Percentiles rank a stretch among this genome's conserved stretches.
Evolutionary conservation across 129 eudicot genomes (phyloP).

Genomic region (Chrysanthemum lavandulifolium): DNA sequence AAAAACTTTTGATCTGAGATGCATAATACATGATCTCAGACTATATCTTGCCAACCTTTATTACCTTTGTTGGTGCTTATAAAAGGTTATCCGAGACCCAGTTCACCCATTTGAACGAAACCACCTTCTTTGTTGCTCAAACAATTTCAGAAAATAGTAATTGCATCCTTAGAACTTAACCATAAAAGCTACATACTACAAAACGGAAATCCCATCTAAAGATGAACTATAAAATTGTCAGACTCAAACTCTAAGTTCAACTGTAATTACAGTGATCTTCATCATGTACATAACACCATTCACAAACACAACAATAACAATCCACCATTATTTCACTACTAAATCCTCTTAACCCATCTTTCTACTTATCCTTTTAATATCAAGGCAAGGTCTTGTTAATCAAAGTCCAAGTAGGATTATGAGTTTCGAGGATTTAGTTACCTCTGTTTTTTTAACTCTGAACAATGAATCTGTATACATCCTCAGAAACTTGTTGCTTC

Average conservation of each 20-base stretch:
- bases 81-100: too few relatives aligned
- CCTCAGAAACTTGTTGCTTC: conserved; percentile 56
- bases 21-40: too few relatives aligned
- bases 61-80: too few relatives aligned
- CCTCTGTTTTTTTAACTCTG: not conserved
- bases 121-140: not conserved
- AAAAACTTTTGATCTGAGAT: too few relatives aligned
- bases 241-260: conserved; percentile 24
- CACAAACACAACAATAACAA: conserved; percentile 1
- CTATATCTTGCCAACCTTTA: too few relatives aligned
- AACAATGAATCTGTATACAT: not conserved
- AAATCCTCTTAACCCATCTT: conserved; percentile 2
- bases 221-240: conserved; percentile 29
- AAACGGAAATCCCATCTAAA: conserved; percentile 24
- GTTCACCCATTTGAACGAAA: too few relatives aligned
- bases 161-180: conserved; percentile 17
- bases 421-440: conserved; percentile 1
- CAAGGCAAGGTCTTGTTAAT: conserved; percentile 4
- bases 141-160: conserved; percentile 15
- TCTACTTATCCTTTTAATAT: conserved; percentile 6
- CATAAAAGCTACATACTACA: conserved; percentile 21
- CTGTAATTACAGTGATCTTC: conserved; percentile 26
- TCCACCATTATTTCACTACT: not conserved
- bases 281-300: conserved; percentile 20
- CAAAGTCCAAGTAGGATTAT: not conserved